phyloP scores from a whole-genome alignment of 176 grass and related monocot species.

The Eleusine indica region DNA sequence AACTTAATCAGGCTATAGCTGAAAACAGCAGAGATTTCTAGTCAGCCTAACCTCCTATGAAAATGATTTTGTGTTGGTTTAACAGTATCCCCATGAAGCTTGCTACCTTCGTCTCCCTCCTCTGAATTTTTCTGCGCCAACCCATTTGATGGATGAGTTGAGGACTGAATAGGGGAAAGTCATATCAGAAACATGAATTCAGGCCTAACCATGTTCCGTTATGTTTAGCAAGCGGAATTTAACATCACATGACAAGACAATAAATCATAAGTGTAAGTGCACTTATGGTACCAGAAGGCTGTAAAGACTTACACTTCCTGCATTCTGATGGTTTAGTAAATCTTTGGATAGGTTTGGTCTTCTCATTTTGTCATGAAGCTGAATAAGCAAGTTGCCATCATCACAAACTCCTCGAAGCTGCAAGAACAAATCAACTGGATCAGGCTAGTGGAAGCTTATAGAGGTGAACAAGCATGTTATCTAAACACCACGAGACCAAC shows the following conservation, averaged over 20 bases:
- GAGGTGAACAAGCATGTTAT: background rate
- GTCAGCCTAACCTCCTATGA: slow-evolving; percentile 43
- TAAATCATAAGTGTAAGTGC: background rate
- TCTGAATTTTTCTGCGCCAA: background rate
- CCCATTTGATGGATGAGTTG: slow-evolving; percentile 3
- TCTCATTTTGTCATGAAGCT: slow-evolving; percentile 1
- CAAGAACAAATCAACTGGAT: slow-evolving; percentile 28
- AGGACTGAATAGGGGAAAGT: slow-evolving; percentile 11
- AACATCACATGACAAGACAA: background rate
- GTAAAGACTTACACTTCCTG: slow-evolving; percentile 15
- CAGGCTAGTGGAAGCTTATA: slow-evolving; percentile 4
- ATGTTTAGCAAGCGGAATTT: slow-evolving; percentile 11
- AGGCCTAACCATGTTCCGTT: background rate
- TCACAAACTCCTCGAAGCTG: slow-evolving; percentile 40
- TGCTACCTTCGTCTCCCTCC: background rate
- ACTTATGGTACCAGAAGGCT: background rate
- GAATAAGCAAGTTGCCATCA: slow-evolving; percentile 22
- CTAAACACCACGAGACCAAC: background rate
- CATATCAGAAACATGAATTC: background rate
- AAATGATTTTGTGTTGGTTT: slow-evolving; percentile 33
- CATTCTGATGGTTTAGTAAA: background rate
- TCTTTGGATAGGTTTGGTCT: background rate
- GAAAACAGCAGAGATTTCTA: background rate
- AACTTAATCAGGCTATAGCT: background rate
- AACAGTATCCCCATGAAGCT: background rate